These are phyloP conservation scores for Fusarium duplospermum DNA, from an alignment of 2,329 filamentous ascomycete genomes.

Conservation along the genomic window DNA sequence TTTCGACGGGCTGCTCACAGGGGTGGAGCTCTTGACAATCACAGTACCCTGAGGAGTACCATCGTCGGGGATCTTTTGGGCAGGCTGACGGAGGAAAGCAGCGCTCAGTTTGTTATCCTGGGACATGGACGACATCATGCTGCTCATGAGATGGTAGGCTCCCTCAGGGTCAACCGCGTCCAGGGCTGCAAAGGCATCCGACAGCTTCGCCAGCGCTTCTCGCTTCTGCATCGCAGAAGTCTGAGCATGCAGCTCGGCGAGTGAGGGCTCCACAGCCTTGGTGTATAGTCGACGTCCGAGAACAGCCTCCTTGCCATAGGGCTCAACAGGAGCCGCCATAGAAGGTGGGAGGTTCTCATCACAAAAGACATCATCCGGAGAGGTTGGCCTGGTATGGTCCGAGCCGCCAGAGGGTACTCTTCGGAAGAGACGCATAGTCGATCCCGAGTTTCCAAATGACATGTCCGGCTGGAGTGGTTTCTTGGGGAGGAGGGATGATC, in stretches of 20 bases:
- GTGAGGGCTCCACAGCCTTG: slow-evolving; percentile 83
- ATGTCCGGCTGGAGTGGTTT: slow-evolving; percentile 89
- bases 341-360: slow-evolving; percentile 74
- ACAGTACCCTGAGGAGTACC: slow-evolving; percentile 66
- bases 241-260: slow-evolving; percentile 89
- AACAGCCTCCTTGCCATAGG: slow-evolving; percentile 81
- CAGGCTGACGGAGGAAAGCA: slow-evolving; percentile 57
- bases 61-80: slow-evolving; percentile 55
- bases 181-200: slow-evolving; percentile 86
- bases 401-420: slow-evolving; percentile 80
- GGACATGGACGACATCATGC: slow-evolving; percentile 79
- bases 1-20: slow-evolving; percentile 66
- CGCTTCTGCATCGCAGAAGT: slow-evolving; percentile 75
- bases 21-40: slow-evolving; percentile 65
- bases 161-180: slow-evolving; percentile 92
- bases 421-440: slow-evolving; percentile 91
- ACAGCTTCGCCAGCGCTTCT: slow-evolving; percentile 84
- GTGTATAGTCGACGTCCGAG: slow-evolving; percentile 85
- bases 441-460: slow-evolving; percentile 93
- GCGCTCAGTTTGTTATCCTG: slow-evolving; percentile 73
- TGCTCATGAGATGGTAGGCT: slow-evolving; percentile 84
- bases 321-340: slow-evolving; percentile 60
- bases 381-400: slow-evolving; percentile 52
- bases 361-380: slow-evolving; percentile 56
- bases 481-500: slow-evolving; percentile 64